Conservation (phyloP, 108 stramenopile species). For the Skeletonema tropicum region DNA sequence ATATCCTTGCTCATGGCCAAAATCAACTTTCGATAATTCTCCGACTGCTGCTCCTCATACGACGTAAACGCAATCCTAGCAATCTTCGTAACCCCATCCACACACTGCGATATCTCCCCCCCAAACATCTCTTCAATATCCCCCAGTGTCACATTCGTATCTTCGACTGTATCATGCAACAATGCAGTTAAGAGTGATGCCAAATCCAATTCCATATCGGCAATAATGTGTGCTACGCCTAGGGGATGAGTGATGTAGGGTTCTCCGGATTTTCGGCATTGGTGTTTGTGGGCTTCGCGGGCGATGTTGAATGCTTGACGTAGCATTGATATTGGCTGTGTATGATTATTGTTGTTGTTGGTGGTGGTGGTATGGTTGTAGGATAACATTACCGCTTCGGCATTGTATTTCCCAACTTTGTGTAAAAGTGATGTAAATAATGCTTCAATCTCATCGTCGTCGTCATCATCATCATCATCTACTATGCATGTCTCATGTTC, state of each 20-base stretch:
- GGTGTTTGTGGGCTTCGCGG: background rate
- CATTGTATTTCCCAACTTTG: constrained; percentile 14
- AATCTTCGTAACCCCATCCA: constrained; percentile 44
- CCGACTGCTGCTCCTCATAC: constrained; percentile 16
- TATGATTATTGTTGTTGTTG: background rate
- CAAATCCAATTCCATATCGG: constrained; percentile 28
- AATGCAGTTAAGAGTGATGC: constrained; percentile 28
- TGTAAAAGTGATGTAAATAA: constrained; percentile 18
- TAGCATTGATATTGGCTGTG: constrained; percentile 4
- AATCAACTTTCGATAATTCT: constrained; percentile 38
- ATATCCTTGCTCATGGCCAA: constrained; percentile 35
- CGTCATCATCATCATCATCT: background rate
- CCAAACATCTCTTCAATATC: constrained; percentile 23
- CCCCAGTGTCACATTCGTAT: constrained; percentile 18
- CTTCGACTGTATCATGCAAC: constrained; percentile 48
- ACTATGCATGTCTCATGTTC: background rate
- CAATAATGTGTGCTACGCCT: constrained; percentile 29
- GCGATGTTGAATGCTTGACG: constrained; percentile 27
- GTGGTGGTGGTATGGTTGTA: background rate
- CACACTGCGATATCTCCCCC: constrained; percentile 17
- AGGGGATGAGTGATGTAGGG: constrained; percentile 31
- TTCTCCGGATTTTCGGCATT: background rate
- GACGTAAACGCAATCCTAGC: constrained; percentile 18
- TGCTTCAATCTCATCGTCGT: constrained; percentile 4
- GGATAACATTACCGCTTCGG: constrained; percentile 8